Evolutionary conservation across 1,139 yeast genomes (phyloP), one percentile per base, ranked within the genome.

Genomic region (Kodamaea alishanica): DNA sequence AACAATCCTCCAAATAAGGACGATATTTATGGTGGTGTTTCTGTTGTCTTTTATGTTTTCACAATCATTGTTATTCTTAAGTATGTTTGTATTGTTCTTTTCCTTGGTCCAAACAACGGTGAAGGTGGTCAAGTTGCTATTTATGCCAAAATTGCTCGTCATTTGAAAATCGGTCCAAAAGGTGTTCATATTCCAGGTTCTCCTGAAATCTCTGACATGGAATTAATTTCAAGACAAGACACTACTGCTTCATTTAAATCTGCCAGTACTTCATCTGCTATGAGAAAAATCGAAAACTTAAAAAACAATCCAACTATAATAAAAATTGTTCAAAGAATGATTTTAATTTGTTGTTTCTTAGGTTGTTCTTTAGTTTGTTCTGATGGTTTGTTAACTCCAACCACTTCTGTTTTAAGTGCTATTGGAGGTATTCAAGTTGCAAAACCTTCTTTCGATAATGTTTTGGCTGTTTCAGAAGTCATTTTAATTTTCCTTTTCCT

Each of bases 61-160:
- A 72, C 80, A 6, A 51, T 77, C 29, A 63, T 78, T 34, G 81
- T 77, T 6, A 62, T 78, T 37, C 42, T 70, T 51, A 79, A 79
- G 51, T 79, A 78, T 48, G 63, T 71, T 8, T 48, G 67, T 32
- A 55, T 79, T 37, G 82, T 77, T 4, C 58, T 77, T 35, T 51
- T 56, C 11, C 53, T 67, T 37, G 83, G 82, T 11, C 77, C 79
- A 6, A 75, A 77, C 51, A 65, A 73, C 33, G 79, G 79, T 31
- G 81, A 78, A 52, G 84, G 84, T 47, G 83, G 84, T 1, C 81
- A 77, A 46, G 73, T 78, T 25, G 83, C 84, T 12, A 69, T 78
- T 30, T 77, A 77, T 49, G 76, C 81, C 24, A 76, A 76, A 49
- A 66, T 78, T 26, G 79, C 81, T 6, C 60, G 77, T 30, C 61